These are phyloP conservation scores for Boletus coffeatus DNA, from an alignment of 1,284 basidiomycete species.

Conservation along the genomic window DNA sequence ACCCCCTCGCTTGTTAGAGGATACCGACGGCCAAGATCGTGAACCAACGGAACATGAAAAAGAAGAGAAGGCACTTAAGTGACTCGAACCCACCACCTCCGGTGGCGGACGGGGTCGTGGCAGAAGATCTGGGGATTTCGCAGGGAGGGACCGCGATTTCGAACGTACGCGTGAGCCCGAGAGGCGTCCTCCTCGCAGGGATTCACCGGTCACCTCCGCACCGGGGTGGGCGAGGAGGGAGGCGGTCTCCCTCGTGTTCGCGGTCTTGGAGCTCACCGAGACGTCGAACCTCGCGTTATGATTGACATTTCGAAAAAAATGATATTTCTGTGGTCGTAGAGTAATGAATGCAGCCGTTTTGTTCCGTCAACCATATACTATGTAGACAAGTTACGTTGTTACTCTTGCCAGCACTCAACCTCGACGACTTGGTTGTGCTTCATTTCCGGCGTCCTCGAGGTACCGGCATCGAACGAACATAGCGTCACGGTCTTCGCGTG, in stretches of 20 bases:
- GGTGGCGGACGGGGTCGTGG: slow-evolving; percentile 37
- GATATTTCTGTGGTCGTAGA: background rate
- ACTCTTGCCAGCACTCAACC: background rate
- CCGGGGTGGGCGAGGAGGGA: slow-evolving; percentile 35
- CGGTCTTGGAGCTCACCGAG: slow-evolving; percentile 31
- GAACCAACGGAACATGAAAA: slow-evolving; percentile 40
- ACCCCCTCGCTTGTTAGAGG: slow-evolving; percentile 56
- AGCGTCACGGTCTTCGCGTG: slow-evolving; percentile 6
- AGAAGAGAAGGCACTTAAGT: slow-evolving; percentile 65
- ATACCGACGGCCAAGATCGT: slow-evolving; percentile 37
- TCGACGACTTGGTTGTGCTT: background rate
- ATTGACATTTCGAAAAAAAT: slow-evolving; percentile 18
- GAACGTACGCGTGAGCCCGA: slow-evolving; percentile 30
- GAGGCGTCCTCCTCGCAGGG: slow-evolving; percentile 36
- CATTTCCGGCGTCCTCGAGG: slow-evolving; percentile 9
- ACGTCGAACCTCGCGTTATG: slow-evolving; percentile 29
- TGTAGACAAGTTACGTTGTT: background rate
- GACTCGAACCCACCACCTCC: slow-evolving; percentile 45
- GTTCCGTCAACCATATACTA: background rate
- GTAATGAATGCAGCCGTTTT: background rate
- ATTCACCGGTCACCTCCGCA: slow-evolving; percentile 35
- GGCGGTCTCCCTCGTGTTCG: slow-evolving; percentile 34
- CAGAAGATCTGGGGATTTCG: slow-evolving; percentile 34
- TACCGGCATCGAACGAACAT: slow-evolving; percentile 5
- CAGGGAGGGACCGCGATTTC: slow-evolving; percentile 31